A percentile compares a stretch with the other conserved stretches of the same genome.
Conservation (phyloP, 169 alveolate species). For the Theileria sp. region DNA sequence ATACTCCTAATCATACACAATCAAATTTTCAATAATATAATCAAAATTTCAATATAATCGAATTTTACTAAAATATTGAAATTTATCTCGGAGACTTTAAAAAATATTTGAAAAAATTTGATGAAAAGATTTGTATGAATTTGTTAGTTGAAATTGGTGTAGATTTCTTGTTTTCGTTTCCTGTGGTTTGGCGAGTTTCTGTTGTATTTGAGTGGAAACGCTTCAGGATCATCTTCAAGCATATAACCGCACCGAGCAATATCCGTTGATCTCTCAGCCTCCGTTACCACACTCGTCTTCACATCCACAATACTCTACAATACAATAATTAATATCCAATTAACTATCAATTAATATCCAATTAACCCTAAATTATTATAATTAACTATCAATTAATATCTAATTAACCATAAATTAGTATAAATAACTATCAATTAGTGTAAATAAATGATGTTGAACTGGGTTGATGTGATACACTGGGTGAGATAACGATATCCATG, state of each 20-base stretch:
- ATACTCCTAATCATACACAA: background rate
- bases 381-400: no score
- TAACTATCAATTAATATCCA: background rate
- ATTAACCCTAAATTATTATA: background rate
- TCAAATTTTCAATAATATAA: background rate
- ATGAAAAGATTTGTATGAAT: no score
- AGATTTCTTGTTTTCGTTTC: constrained; percentile 56
- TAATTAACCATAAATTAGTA: no score
- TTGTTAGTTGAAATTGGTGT: constrained; percentile 14
- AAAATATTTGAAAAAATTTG: no score
- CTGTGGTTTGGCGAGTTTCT: constrained; percentile 67
- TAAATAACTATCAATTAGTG: background rate
- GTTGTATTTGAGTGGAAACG: constrained; percentile 53
- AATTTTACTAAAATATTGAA: no score
- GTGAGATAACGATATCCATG: constrained; percentile 76
- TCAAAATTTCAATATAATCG: no score
- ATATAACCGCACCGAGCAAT: constrained; percentile 55
- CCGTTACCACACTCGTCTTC: constrained; percentile 39
- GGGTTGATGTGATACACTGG: constrained; percentile 41
- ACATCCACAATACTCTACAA: constrained; percentile 35
- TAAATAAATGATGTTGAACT: no score
- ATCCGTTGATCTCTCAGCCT: constrained; percentile 46
- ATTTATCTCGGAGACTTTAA: no score
- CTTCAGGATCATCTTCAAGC: constrained; percentile 31
- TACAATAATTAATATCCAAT: background rate